Evolutionary conservation across 495 filamentous ascomycete genomes (phyloP), one percentile per base, ranked within the genome.

Genomic region (Aspergillus bertholletiae): DNA sequence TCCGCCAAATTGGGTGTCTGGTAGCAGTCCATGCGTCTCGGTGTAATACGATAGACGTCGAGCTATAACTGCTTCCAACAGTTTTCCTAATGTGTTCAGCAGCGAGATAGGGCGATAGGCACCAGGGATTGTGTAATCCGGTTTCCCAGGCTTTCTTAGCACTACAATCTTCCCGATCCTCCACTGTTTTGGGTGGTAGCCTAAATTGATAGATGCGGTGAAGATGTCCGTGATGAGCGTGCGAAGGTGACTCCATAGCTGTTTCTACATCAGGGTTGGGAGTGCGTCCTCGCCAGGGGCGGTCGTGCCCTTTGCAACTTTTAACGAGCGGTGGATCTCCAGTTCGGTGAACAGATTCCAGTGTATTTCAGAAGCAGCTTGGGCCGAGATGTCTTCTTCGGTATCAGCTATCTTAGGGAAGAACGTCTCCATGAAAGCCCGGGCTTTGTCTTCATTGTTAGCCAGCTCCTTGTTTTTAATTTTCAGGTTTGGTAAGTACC

Each of bases 71-170:
- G 57, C 54, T 34, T 70, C 64, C 0, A 67, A 56, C 1, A 65
- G 27, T 44, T 70, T 70, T 5, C 60, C 57, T 0, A 67, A 55
- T 7, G 62, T 67, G 48, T 66, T 70, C 0, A 71, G 58, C 1
- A 69, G 59, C 20, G 58, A 60, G 22, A 69, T 69, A 13, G 58
- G 62, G 24, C 58, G 61, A 13, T 67, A 67, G 7, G 51, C 54
- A n/a, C 54, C 41, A 2, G 59, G 59, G 0, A 40, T 7, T 26
- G 58, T 45, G 48, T 69, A 69, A 20, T 69, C 61, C 5, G 45
- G 27, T 34, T 69, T 65, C 3, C 57, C 51, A 0, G 65, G 65
- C 46, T 68, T 68, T 22, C 55, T 46, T 11, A 68, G 43, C 0
- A 65, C 66, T 15, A 67, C 54, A 20, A 66, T 70, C n/a, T 52